A percentile compares a stretch with the other conserved stretches of the same genome.
phyloP scores from a whole-genome alignment of 805 yeast species.

The Lipomyces yamanashiensis region DNA sequence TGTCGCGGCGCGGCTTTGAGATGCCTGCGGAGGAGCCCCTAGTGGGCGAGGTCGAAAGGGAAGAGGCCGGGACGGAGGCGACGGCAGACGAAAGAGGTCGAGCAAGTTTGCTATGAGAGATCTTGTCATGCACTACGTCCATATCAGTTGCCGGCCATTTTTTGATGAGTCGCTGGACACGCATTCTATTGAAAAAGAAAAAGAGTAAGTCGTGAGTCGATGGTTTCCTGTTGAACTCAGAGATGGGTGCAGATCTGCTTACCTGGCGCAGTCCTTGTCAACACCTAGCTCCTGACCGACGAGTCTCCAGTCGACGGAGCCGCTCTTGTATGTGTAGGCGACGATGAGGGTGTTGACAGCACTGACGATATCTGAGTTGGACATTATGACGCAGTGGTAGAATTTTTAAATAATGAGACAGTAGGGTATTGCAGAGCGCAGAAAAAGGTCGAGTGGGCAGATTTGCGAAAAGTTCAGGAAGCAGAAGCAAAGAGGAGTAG shows the following conservation, averaged over 20 bases:
- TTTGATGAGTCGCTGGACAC: constrained; percentile 35
- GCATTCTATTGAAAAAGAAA: constrained; percentile 21
- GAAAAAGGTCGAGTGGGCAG: too few relatives aligned
- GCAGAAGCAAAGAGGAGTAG: not conserved
- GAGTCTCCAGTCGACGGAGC: constrained; percentile 38
- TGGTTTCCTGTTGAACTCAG: not conserved
- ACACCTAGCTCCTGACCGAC: constrained; percentile 37
- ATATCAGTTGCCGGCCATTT: constrained; percentile 35
- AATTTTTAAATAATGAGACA: not conserved
- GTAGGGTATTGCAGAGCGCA: not conserved
- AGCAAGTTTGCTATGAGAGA: constrained; percentile 27
- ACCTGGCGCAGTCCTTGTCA: constrained; percentile 37
- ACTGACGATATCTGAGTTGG: constrained; percentile 36
- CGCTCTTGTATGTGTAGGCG: constrained; percentile 34
- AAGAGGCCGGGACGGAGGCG: constrained; percentile 7
- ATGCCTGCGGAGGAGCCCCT: constrained; percentile 13
- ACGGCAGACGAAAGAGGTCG: constrained; percentile 14
- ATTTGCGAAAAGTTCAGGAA: not conserved
- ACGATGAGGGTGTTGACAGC: constrained; percentile 36
- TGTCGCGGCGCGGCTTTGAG: constrained; percentile 23
- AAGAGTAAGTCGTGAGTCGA: not conserved
- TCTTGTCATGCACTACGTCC: constrained; percentile 35
- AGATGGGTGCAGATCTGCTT: not conserved
- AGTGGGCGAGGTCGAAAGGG: constrained; percentile 4
- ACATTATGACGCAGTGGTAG: constrained; percentile 18